A percentile compares a stretch with the other conserved stretches of the same genome.
These are phyloP conservation scores for Nematocida homosporus DNA, from an alignment of 371 early-diverging fungal genomes.

Conservation along the genomic window DNA sequence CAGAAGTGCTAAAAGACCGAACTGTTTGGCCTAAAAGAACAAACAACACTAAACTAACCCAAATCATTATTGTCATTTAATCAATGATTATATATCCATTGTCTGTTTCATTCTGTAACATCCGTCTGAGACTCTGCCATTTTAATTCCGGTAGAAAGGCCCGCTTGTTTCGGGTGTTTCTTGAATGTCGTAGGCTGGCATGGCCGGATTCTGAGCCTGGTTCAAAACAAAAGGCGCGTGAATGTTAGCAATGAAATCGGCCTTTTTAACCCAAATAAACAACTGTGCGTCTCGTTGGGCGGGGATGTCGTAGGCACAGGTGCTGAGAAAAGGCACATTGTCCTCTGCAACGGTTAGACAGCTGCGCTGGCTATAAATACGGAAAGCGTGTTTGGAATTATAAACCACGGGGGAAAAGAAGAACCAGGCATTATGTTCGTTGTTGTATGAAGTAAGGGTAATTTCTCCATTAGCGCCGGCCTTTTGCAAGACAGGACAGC, in stretches of 20 bases:
- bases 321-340: neutral
- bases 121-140: no score
- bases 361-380: slow-evolving; percentile 4
- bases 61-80: no score
- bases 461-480: neutral
- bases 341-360: slow-evolving; percentile 8
- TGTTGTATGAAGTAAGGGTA: neutral
- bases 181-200: no score
- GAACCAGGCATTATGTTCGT: neutral
- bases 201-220: slow-evolving; percentile 1
- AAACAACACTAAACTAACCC: no score
- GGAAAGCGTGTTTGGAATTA: neutral
- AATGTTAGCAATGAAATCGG: neutral
- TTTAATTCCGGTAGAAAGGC: no score
- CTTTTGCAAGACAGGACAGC: neutral
- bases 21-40: no score
- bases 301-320: slow-evolving; percentile 23
- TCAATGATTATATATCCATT: no score
- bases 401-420: slow-evolving; percentile 28
- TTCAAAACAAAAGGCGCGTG: neutral
- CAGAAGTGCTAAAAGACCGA: no score
- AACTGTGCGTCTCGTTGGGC: slow-evolving; percentile 18
- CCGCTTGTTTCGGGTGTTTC: slow-evolving; percentile 4
- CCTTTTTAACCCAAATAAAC: slow-evolving; percentile 36
- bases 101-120: no score